Conservation (phyloP, 495 filamentous ascomycete genomes). For the Penicillium atrosanguineum region DNA sequence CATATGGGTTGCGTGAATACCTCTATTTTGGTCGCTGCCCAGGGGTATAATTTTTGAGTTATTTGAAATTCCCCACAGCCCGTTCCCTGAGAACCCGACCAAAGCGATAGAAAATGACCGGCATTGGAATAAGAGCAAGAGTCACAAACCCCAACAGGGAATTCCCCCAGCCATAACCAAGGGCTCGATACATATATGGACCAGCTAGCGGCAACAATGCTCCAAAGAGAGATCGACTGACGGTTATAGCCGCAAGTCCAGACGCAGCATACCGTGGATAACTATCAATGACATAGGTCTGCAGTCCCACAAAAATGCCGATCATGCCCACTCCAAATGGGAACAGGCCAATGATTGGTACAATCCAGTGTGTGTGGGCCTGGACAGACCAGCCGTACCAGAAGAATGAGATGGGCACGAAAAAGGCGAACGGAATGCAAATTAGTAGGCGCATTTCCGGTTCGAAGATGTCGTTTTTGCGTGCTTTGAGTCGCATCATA, state of each 20-base stretch:
- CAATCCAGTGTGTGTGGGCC: conserved; percentile 53
- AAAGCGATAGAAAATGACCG: no score
- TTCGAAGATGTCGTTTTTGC: conserved; percentile 11
- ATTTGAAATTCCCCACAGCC: no score
- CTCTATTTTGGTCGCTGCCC: no score
- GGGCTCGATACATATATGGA: background rate
- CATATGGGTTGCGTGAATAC: no score
- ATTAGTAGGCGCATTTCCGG: conserved; percentile 24
- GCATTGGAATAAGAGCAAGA: background rate
- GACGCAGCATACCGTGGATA: conserved; percentile 60
- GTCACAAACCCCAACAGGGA: background rate
- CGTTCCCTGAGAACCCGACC: no score
- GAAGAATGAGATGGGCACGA: conserved; percentile 60
- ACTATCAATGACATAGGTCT: conserved; percentile 59
- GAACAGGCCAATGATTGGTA: conserved; percentile 53
- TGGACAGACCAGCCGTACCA: conserved; percentile 67
- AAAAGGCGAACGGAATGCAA: conserved; percentile 22
- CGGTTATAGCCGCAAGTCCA: conserved; percentile 34
- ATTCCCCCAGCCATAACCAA: background rate
- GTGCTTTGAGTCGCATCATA: background rate
- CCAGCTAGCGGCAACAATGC: background rate
- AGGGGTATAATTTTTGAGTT: no score
- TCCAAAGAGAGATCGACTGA: conserved; percentile 4
- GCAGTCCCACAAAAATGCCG: conserved; percentile 4
- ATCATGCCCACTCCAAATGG: conserved; percentile 10